Evolutionary conservation across 202 grass and related monocot genomes (phyloP).

Genomic region (Tripidium arundinaceum): DNA sequence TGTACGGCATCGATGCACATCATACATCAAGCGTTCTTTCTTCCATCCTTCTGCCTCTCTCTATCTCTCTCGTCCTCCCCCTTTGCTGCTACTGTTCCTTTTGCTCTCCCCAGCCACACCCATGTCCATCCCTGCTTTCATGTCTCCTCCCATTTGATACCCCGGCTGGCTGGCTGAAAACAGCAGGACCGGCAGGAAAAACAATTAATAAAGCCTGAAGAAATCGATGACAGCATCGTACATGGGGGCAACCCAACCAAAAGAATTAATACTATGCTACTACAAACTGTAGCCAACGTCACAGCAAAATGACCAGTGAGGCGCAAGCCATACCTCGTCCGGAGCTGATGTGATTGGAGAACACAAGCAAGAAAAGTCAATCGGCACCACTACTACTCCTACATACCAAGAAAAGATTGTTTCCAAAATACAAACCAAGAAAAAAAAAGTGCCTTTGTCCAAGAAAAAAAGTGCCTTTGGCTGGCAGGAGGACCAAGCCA

Average conservation of each 20-base stretch:
- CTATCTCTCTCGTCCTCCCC: not conserved
- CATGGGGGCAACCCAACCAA: not conserved
- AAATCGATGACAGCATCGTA: not conserved
- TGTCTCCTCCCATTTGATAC: not conserved
- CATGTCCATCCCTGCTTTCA: not conserved
- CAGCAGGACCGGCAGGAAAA: not conserved
- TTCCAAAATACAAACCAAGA: not conserved
- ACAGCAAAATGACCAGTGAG: not conserved
- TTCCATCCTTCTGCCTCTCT: not conserved
- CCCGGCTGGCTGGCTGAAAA: not conserved
- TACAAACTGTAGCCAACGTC: slow-evolving; percentile 21
- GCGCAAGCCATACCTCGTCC: slow-evolving; percentile 21
- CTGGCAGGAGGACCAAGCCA: not conserved
- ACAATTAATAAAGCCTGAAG: slow-evolving; percentile 18
- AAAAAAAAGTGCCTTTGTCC: no score
- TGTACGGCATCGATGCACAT: slow-evolving; percentile 4
- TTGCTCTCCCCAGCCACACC: not conserved
- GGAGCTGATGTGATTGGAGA: slow-evolving; percentile 15
- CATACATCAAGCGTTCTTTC: not conserved
- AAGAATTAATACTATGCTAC: not conserved
- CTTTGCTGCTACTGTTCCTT: not conserved
- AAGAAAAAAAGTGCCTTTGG: not conserved
- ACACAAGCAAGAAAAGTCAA: not conserved
- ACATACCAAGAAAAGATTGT: not conserved
- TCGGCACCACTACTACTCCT: not conserved